A percentile compares a stretch with the other conserved stretches of the same genome.
Evolutionary conservation across 768 basidiomycete species (phyloP).

Genomic region (Hemileccinum impolitum): DNA sequence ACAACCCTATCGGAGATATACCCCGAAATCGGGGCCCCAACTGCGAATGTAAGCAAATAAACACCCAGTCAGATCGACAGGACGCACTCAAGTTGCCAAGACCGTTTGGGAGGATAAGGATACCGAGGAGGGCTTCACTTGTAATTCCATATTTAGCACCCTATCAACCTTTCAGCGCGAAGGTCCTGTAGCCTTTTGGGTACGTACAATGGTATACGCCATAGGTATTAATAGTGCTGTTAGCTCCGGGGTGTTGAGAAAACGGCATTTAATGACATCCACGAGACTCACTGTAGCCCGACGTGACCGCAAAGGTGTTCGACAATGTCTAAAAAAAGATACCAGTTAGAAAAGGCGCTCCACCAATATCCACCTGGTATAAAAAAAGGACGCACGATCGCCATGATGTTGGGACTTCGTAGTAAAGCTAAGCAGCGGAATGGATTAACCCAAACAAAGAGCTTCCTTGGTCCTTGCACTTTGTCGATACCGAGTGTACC

Average conservation of each 20-base stretch:
- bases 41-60: constrained; percentile 28
- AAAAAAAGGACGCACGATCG: constrained; percentile 41
- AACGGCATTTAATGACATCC: too few species aligned
- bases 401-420: constrained; percentile 56
- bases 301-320: constrained; percentile 41
- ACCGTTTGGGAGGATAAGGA: constrained; percentile 24
- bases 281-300: constrained; percentile 35
- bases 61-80: background rate
- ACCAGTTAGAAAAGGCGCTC: background rate
- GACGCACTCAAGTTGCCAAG: constrained; percentile 22
- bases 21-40: constrained; percentile 59
- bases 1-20: constrained; percentile 55
- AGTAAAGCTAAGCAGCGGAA: constrained; percentile 48
- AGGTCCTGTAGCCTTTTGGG: constrained; percentile 20
- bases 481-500: constrained; percentile 54
- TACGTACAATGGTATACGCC: too few species aligned
- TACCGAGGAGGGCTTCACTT: constrained; percentile 21
- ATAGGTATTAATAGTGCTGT: constrained; percentile 40
- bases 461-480: constrained; percentile 18
- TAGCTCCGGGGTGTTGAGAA: too few species aligned
- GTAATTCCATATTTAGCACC: constrained; percentile 36
- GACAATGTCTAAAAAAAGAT: constrained; percentile 39
- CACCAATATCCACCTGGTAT: too few species aligned
- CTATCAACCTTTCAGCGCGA: constrained; percentile 29
- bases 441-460: constrained; percentile 64